Percentiles rank a stretch among this genome's conserved stretches.
These are phyloP conservation scores for Glycine latifolia DNA, from an alignment of 306 rosid genomes.

Conservation along the genomic window DNA sequence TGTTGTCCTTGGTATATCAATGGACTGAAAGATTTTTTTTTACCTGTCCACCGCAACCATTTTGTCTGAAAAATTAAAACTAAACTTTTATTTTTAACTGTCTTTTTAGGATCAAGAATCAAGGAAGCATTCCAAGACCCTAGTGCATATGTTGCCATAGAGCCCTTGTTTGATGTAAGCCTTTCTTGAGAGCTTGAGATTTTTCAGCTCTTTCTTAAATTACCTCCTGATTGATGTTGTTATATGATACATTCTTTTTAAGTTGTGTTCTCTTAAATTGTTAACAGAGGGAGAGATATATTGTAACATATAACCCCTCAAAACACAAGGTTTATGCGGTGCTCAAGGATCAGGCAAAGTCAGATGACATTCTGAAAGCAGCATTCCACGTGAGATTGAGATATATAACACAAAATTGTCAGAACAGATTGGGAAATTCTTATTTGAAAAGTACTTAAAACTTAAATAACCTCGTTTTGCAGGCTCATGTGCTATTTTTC, in stretches of 20 bases:
- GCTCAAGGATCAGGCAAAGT: slow-evolving; percentile 92
- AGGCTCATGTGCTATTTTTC: slow-evolving; percentile 88
- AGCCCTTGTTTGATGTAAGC: slow-evolving; percentile 83
- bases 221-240: slow-evolving; percentile 30
- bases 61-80: slow-evolving; percentile 38
- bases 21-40: slow-evolving; percentile 21
- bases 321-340: slow-evolving; percentile 89
- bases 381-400: slow-evolving; percentile 97
- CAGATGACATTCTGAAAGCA: slow-evolving; percentile 96
- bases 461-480: slow-evolving; percentile 47
- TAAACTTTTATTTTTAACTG: slow-evolving; percentile 32
- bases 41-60: slow-evolving; percentile 39
- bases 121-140: slow-evolving; percentile 98
- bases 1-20: slow-evolving; percentile 80
- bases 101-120: slow-evolving; percentile 78
- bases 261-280: slow-evolving; percentile 38
- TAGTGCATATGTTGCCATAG: slow-evolving; percentile 76
- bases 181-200: slow-evolving; percentile 22
- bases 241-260: slow-evolving; percentile 33
- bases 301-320: slow-evolving; percentile 84
- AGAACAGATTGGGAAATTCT: slow-evolving; percentile 25
- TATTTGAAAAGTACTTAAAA: slow-evolving; percentile 32
- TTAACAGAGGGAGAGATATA: slow-evolving; percentile 82
- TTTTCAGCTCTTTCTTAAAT: slow-evolving; percentile 19
- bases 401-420: slow-evolving; percentile 41